phyloP scores from a whole-genome alignment of 2,329 filamentous ascomycete species.

The Penicillium sumatraense region DNA sequence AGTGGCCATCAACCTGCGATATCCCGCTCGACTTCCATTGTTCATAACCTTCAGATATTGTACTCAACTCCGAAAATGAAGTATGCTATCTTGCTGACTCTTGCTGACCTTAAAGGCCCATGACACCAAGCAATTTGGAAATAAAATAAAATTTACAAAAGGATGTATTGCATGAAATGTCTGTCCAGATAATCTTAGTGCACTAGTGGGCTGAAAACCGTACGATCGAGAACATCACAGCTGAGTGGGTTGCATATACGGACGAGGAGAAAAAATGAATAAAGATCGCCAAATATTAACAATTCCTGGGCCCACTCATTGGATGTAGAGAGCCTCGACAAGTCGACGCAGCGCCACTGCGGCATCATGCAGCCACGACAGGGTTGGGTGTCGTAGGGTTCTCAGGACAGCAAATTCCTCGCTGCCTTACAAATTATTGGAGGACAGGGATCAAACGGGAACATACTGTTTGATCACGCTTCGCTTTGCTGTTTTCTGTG shows the following conservation, averaged over 20 bases:
- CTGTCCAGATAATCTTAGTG: not conserved
- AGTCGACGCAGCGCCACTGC: constrained; percentile 10
- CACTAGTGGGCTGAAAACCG: not conserved
- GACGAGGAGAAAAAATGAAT: not conserved
- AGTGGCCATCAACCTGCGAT: too few species aligned
- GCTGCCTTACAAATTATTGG: constrained; percentile 1
- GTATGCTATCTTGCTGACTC: not conserved
- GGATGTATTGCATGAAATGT: not conserved
- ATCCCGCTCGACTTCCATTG: too few species aligned
- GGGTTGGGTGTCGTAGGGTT: constrained; percentile 3
- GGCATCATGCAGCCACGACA: constrained; percentile 16
- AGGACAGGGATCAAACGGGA: constrained; percentile 3
- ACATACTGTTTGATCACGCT: not conserved
- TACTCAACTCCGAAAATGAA: too few species aligned
- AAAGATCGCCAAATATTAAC: not conserved
- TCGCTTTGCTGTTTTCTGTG: not conserved
- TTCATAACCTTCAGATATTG: too few species aligned
- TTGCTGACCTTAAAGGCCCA: not conserved
- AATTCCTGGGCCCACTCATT: constrained; percentile 8
- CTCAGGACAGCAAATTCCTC: not conserved
- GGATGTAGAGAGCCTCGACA: constrained; percentile 1
- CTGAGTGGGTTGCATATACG: not conserved
- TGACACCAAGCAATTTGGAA: not conserved
- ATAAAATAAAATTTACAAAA: not conserved
- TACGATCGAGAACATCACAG: not conserved